Base-by-base conservation (phyloP, 2,329 filamentous ascomycete genomes). In the Juglanconis sp. region DNA sequence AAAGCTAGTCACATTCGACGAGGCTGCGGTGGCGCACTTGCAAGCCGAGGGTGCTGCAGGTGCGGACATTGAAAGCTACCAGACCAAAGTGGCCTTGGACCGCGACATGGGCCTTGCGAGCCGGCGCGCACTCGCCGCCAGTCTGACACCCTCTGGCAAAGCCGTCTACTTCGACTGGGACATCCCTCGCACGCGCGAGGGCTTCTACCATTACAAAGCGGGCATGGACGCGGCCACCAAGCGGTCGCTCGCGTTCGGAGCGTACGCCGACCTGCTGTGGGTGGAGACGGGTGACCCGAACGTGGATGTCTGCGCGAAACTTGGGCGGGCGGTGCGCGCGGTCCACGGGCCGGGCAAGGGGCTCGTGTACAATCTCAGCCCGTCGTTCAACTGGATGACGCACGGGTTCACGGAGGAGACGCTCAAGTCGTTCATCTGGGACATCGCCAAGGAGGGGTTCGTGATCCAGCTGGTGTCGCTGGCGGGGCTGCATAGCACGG, bases 371-470 rank as follows among this genome's bases (percentile, higher is more conserved):
- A 99, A 99, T 77, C 84, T 99, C 1, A 93, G 89, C 4, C 95
- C 95, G 1, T 96, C 91, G 8, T 99, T 99, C 83, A 98, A 99
- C 81, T 99, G 95, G 95, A 95, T 96, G 86, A 87, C 87, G 10
- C 93, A 98, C 72, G 95, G 94, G 35, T 99, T 98, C 76, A 88
- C 85, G 3, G 87, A 92, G 65, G 87, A 86, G 63, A 88, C 89
- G 5, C 82, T 99, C 58, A 92, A 90, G 77, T 92, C 86, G 5
- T 99, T 99, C 74, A 90, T 99, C 68, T 98, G 94, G 94, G 94
- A 98, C 73, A 86, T 99, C 65, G 95, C 93, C 8, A 87, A 88
- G 72, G 90, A 97, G 68, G 94, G 94, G 62, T 94, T 87, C 71
- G 86, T 86, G 9, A 75, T 89, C 68, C 87, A 89, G 76, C 79